These are phyloP conservation scores for Neospora caninum DNA, from an alignment of 169 alveolate genomes.

Conservation along the genomic window DNA sequence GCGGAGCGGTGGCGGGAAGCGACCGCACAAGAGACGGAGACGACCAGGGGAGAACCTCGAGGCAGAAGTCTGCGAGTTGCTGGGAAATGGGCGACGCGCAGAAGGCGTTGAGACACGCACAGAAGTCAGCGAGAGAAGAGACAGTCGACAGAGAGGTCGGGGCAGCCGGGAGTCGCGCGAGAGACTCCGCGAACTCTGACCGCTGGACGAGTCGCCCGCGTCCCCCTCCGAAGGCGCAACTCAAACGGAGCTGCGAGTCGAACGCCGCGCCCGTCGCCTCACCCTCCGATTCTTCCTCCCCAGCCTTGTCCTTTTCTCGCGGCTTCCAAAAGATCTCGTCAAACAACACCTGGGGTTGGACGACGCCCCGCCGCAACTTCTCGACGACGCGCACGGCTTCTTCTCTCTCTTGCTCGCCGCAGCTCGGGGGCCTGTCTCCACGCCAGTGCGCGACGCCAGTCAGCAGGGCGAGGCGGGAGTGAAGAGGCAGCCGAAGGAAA, in stretches of 20 bases:
- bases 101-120: background rate
- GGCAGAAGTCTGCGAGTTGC: constrained; percentile 8
- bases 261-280: background rate
- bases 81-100: constrained; percentile 1
- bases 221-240: constrained; percentile 18
- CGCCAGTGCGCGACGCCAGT: constrained; percentile 11
- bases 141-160: background rate
- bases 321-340: background rate
- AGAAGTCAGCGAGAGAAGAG: background rate
- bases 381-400: background rate
- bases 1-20: background rate
- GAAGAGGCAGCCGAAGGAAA: background rate
- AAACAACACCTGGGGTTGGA: background rate
- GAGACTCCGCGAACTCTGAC: background rate
- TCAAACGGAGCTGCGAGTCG: background rate
- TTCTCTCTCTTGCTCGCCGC: background rate
- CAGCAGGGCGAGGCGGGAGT: background rate
- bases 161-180: background rate
- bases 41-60: constrained; percentile 26
- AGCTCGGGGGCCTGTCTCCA: background rate
- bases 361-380: background rate
- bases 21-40: background rate
- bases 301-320: background rate
- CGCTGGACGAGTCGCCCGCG: background rate
- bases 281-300: background rate